Evolutionary conservation across 768 basidiomycete genomes (phyloP).

Genomic region (Lactarius quietus): DNA sequence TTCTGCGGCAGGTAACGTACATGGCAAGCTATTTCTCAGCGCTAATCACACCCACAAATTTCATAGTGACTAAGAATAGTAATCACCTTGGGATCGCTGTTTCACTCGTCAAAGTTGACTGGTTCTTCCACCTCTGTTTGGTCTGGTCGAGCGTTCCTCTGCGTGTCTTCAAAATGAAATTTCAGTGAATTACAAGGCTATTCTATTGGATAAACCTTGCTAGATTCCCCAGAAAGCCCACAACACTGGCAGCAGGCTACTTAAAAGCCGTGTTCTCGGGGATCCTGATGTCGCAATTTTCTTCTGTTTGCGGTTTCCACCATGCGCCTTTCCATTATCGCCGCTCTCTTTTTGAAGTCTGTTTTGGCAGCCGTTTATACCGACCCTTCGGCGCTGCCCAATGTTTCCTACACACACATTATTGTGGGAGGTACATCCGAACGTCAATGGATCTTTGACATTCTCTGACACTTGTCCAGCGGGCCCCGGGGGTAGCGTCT

Average conservation of each 20-base stretch:
- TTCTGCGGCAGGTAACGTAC: too few species aligned
- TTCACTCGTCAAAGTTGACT: too few species aligned
- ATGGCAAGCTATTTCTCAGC: too few species aligned
- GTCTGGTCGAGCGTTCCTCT: too few species aligned
- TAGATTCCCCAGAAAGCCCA: too few species aligned
- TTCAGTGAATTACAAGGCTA: too few species aligned
- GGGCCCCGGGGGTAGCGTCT: slow-evolving; percentile 24
- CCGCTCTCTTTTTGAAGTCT: not conserved
- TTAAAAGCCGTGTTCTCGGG: not conserved
- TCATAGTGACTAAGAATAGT: too few species aligned
- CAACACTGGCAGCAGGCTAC: not conserved
- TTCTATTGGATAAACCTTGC: too few species aligned
- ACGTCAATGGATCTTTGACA: not conserved
- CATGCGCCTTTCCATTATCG: not conserved
- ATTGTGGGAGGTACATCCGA: slow-evolving; percentile 15
- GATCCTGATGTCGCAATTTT: not conserved
- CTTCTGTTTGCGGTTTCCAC: not conserved
- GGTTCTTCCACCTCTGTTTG: too few species aligned
- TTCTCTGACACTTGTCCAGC: not conserved
- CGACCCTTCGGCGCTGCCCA: not conserved
- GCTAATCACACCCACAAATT: too few species aligned
- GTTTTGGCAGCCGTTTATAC: not conserved
- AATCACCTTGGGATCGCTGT: too few species aligned
- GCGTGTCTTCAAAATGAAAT: too few species aligned
- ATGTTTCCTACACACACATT: slow-evolving; percentile 6